Evolutionary conservation across 2,329 filamentous ascomycete species (phyloP).

Genomic region (Blastomyces parvus): DNA sequence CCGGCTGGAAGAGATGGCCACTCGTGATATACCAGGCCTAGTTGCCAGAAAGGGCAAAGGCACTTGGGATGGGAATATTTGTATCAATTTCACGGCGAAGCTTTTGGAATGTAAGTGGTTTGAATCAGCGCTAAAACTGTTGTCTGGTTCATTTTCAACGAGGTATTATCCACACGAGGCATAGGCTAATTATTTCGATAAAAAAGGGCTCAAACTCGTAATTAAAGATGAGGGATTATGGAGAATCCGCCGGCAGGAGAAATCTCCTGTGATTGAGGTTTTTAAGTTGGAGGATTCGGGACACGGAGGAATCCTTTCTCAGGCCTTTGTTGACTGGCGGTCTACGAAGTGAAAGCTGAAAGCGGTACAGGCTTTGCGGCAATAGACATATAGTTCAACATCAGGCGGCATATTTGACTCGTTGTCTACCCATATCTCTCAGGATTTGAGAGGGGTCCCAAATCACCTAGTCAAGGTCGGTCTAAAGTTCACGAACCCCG

Average conservation of each 20-base stretch:
- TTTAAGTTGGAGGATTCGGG: conserved; percentile 64
- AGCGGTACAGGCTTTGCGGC: neutral
- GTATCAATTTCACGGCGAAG: conserved; percentile 75
- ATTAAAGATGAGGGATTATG: conserved; percentile 64
- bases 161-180: neutral
- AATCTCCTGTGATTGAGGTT: conserved; percentile 59
- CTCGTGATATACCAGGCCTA: conserved; percentile 64
- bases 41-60: conserved; percentile 57
- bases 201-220: conserved; percentile 51
- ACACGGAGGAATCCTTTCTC: conserved; percentile 64
- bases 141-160: neutral
- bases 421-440: neutral
- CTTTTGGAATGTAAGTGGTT: conserved; percentile 62
- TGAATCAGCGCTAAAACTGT: neutral
- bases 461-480: neutral
- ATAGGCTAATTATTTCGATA: neutral
- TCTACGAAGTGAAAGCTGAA: conserved; percentile 18
- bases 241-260: conserved; percentile 60
- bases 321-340: conserved; percentile 68
- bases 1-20: conserved; percentile 68
- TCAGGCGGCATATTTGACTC: neutral
- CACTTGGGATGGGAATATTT: conserved; percentile 85
- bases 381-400: neutral
- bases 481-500: neutral
- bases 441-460: neutral